Evolutionary conservation across 2,329 filamentous ascomycete species (phyloP).

Genomic region (Aspergillus sp.): DNA sequence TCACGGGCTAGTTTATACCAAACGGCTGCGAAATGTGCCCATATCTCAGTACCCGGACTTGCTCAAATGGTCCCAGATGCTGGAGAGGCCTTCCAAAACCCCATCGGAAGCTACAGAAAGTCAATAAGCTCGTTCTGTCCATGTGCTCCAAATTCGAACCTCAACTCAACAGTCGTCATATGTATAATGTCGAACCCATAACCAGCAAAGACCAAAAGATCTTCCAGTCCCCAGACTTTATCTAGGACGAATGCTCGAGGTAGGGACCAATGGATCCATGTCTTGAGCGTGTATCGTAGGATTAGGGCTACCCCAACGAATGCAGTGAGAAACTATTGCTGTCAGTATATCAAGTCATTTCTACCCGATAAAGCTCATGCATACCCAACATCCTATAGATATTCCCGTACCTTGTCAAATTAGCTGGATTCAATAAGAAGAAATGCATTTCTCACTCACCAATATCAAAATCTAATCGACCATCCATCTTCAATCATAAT

Average conservation of each 20-base stretch:
- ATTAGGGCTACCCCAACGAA: not conserved
- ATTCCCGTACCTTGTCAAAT: not conserved
- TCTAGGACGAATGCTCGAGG: not conserved
- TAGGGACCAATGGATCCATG: not conserved
- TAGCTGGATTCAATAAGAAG: not conserved
- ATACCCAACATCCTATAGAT: not conserved
- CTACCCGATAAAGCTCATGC: not conserved
- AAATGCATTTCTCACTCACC: too few relatives aligned
- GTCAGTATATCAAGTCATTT: not conserved
- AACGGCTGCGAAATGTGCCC: not conserved
- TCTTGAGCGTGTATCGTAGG: not conserved
- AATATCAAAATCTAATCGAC: too few relatives aligned
- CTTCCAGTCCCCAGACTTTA: not conserved
- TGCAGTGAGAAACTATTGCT: not conserved
- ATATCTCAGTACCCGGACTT: not conserved
- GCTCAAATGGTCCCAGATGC: not conserved
- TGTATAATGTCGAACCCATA: not conserved
- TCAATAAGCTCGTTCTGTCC: not conserved
- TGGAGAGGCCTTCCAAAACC: not conserved
- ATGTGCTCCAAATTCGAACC: not conserved
- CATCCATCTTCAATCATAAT: too few relatives aligned
- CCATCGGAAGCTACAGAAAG: not conserved
- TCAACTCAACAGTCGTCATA: not conserved
- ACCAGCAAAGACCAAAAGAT: not conserved
- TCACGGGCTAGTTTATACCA: not conserved